Conservation (phyloP, 1,139 yeast genomes). For the Hyphopichia pseudoburtonii region DNA sequence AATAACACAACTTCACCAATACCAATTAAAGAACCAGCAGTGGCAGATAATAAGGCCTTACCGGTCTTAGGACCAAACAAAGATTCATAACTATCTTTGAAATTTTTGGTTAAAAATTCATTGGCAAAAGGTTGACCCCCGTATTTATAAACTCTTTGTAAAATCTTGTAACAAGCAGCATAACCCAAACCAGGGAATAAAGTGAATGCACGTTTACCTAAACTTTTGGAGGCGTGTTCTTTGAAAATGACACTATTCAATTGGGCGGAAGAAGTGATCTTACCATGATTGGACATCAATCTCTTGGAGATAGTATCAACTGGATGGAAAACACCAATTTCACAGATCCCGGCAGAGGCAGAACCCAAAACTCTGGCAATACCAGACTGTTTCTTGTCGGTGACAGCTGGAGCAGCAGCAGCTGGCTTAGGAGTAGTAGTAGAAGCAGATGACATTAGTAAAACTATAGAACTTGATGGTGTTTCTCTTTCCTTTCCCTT, state of each 20-base stretch:
- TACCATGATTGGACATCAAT: slow-evolving; percentile 92
- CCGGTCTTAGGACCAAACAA: slow-evolving; percentile 93
- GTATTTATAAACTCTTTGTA: slow-evolving; percentile 96
- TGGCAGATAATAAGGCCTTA: slow-evolving; percentile 92
- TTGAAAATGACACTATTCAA: slow-evolving; percentile 85
- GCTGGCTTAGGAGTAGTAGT: background rate
- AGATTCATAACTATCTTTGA: slow-evolving; percentile 66
- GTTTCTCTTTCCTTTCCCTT: slow-evolving; percentile 21
- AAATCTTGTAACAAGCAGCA: slow-evolving; percentile 94
- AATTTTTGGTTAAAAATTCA: slow-evolving; percentile 80
- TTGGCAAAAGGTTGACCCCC: slow-evolving; percentile 99
- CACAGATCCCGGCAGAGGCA: slow-evolving; percentile 96
- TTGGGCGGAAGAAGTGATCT: slow-evolving; percentile 58
- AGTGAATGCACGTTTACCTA: slow-evolving; percentile 72
- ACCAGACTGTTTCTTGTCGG: slow-evolving; percentile 86
- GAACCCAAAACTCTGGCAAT: slow-evolving; percentile 92
- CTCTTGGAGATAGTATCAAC: slow-evolving; percentile 98
- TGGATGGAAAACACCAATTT: slow-evolving; percentile 96
- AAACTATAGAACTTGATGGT: no score
- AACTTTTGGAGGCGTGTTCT: slow-evolving; percentile 71
- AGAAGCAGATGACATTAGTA: background rate
- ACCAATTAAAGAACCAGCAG: slow-evolving; percentile 96
- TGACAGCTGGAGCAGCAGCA: slow-evolving; percentile 29
- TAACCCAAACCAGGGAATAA: slow-evolving; percentile 97
- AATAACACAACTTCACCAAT: slow-evolving; percentile 95